Percentiles rank a stretch among this genome's conserved stretches.
Evolutionary conservation across 768 basidiomycete genomes (phyloP).

Genomic region (Mycena leptocephala): DNA sequence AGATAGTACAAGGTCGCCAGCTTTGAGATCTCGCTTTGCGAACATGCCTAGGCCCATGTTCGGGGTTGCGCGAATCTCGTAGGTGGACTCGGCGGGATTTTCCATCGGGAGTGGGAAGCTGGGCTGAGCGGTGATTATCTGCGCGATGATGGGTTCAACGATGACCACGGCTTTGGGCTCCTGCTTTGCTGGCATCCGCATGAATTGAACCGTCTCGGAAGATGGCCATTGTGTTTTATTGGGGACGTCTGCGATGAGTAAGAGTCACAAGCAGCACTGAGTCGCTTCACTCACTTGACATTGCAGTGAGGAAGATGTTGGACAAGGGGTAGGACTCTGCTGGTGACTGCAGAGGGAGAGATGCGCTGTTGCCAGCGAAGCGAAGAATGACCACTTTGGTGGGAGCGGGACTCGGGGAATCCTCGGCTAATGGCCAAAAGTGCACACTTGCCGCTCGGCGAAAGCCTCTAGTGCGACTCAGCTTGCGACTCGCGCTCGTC

Average conservation of each 20-base stretch:
- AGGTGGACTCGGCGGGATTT: neutral
- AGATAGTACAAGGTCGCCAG: conserved; percentile 25
- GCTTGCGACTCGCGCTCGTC: no score
- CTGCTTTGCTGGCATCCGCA: neutral
- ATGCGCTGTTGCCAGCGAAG: no score
- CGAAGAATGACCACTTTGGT: no score
- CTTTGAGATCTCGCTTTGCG: conserved; percentile 15
- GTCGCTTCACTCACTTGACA: neutral
- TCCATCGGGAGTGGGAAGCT: conserved; percentile 1
- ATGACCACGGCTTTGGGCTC: neutral
- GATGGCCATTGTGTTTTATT: neutral
- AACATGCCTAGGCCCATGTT: conserved; percentile 32
- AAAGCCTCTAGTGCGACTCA: no score
- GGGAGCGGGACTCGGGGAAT: no score
- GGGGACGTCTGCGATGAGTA: neutral
- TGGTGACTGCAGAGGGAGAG: no score
- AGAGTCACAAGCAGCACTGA: neutral
- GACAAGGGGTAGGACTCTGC: no score
- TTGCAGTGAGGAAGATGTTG: neutral
- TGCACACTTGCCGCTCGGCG: no score
- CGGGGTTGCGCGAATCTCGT: neutral
- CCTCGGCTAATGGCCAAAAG: no score
- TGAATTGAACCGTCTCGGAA: neutral
- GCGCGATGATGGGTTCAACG: conserved; percentile 3
- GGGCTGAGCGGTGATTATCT: conserved; percentile 3